phyloP scores from a whole-genome alignment of 192 early-diverging fungal species.

The Backusella psychrophila region DNA sequence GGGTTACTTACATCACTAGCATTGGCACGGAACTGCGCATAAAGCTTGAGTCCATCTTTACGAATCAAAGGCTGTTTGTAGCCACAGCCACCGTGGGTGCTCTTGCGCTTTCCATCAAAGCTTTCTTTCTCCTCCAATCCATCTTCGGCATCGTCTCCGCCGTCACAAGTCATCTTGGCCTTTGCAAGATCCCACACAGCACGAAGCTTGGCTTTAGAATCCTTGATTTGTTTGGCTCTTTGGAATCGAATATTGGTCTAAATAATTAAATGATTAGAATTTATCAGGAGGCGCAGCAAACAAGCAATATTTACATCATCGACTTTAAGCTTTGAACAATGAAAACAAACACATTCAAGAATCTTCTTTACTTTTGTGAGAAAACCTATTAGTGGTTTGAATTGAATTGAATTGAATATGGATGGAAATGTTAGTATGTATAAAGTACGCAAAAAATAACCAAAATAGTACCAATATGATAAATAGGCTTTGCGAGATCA shows the following conservation, averaged over 20 bases:
- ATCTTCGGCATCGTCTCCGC: slow-evolving; percentile 62
- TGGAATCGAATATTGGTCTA: slow-evolving; percentile 69
- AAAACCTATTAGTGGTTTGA: slow-evolving; percentile 58
- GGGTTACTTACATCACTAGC: slow-evolving; percentile 22
- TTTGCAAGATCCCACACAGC: slow-evolving; percentile 90
- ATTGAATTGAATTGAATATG: too few relatives aligned
- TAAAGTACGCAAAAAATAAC: neutral
- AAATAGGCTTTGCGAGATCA: slow-evolving; percentile 93
- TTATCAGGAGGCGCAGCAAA: neutral
- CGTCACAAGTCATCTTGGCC: slow-evolving; percentile 78
- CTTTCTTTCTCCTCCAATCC: slow-evolving; percentile 50
- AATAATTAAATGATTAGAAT: neutral
- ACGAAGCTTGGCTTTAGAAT: slow-evolving; percentile 72
- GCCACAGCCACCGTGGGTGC: slow-evolving; percentile 86
- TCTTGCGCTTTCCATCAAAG: slow-evolving; percentile 51
- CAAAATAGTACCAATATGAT: slow-evolving; percentile 72
- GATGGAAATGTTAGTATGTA: too few relatives aligned
- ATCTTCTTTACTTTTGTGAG: slow-evolving; percentile 94
- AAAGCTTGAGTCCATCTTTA: slow-evolving; percentile 76
- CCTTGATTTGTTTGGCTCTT: slow-evolving; percentile 58
- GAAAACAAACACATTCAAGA: slow-evolving; percentile 93
- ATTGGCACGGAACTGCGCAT: slow-evolving; percentile 40
- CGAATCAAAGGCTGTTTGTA: slow-evolving; percentile 76
- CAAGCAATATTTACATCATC: slow-evolving; percentile 57
- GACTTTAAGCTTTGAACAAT: slow-evolving; percentile 92